These are phyloP conservation scores for Rhizophagus prolifer DNA, from an alignment of 192 early-diverging fungal species.

Conservation along the genomic window DNA sequence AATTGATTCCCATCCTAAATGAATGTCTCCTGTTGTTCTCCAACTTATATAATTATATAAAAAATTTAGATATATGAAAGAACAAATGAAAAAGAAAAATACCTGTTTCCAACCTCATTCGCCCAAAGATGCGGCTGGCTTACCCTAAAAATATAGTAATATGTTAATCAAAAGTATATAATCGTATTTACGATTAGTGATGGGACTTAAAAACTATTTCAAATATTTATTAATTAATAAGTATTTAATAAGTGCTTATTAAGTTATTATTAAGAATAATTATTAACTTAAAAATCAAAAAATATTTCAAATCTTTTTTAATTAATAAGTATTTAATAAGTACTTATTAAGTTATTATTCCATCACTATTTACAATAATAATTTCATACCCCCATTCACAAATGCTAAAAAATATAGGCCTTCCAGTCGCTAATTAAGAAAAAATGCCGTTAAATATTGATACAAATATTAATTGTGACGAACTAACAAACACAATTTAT, in stretches of 20 bases:
- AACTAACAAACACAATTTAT: background rate
- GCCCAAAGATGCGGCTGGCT: constrained; percentile 10
- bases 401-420: constrained; percentile 46
- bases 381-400: constrained; percentile 51
- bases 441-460: background rate
- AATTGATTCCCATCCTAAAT: background rate
- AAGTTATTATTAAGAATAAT: no score
- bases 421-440: constrained; percentile 31
- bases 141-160: background rate
- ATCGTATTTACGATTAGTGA: constrained; percentile 39
- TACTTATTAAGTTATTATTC: no score
- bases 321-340: no score
- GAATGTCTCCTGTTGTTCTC: constrained; percentile 34
- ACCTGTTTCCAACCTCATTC: constrained; percentile 36
- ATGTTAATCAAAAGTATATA: no score
- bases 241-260: no score
- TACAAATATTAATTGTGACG: background rate
- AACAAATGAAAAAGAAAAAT: background rate
- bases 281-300: no score
- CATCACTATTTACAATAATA: no score
- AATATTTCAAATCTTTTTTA: no score
- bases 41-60: constrained; percentile 22
- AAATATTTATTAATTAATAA: no score
- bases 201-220: no score
- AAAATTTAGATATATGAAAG: no score